Base-by-base conservation (phyloP, 2,329 filamentous ascomycete species). In the Pyrenophora tritici-repentis region DNA sequence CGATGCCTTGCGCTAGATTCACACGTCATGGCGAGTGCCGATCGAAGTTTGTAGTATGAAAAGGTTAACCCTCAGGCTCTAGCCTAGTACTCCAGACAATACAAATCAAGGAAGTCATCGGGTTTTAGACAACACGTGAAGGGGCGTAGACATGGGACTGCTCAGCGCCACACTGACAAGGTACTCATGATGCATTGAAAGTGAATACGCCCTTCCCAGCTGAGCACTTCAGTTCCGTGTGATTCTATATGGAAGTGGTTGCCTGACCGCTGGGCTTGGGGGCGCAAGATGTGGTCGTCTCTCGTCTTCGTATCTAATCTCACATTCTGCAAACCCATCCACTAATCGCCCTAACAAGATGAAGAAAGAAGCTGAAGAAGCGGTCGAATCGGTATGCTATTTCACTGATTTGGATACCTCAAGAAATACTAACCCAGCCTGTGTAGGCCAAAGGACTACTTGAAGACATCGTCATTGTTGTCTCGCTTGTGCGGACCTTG, bases 401-500 rank as follows among this genome's bases (percentile, higher is more conserved):
- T 12, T 14, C 10, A 17, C 14, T 5, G n/a, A 9, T 33, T 10
- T 9, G 13, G 26, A 29, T 10, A 12, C 10, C 5, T 29, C 13
- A 3, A 12, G 10, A 40, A 13, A 46, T 34, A 50, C 43, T 47
- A 32, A 54, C 44, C 42, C 31, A 46, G n/a, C 17, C 41, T 39
- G 39, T 16, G 8, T 36, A 68, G 66, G 60, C 64, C 18, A 66
- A 66, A 61, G 63, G 56, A 42, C 37, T 64, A 8, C 52, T 65
- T 0, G 59, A 65, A 41, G 59, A 68, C 16, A 42, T 61, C 20
- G 62, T 68, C 3, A 60, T 68, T 14, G 63, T 72, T 12, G 64
- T 63, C 9, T 69, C 66, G n/a, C 63, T 72, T 24, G 59, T 71
- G 14, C 50, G 58, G 18, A 65, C 65, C 6, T 47, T 72, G 32